A percentile compares a stretch with the other conserved stretches of the same genome.
These are phyloP conservation scores for Canavalia ensiformis DNA, from an alignment of 306 rosid species.

Conservation along the genomic window DNA sequence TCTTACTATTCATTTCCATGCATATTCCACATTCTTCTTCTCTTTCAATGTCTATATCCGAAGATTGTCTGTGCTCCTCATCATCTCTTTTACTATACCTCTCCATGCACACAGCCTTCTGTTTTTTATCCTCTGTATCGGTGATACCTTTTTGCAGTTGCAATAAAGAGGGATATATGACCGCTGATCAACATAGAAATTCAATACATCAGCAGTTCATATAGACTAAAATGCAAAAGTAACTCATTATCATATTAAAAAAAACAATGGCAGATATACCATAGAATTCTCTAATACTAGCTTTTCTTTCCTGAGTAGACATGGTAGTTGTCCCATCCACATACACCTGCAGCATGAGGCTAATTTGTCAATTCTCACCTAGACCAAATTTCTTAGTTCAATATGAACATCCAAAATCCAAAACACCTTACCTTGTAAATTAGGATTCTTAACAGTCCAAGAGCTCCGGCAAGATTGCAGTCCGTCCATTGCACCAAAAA, in stretches of 20 bases:
- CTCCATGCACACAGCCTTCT: slow-evolving; percentile 87
- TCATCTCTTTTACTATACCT: slow-evolving; percentile 83
- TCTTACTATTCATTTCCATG: slow-evolving; percentile 90
- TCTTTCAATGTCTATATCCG: slow-evolving; percentile 84
- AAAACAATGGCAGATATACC: slow-evolving; percentile 57
- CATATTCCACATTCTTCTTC: slow-evolving; percentile 99
- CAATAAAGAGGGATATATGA: slow-evolving; percentile 87
- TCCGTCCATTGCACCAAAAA: slow-evolving; percentile 97
- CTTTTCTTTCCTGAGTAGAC: slow-evolving; percentile 95
- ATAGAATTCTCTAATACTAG: slow-evolving; percentile 93
- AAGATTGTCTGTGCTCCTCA: slow-evolving; percentile 59
- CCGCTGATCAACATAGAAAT: slow-evolving; percentile 62
- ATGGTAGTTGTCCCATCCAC: slow-evolving; percentile 98
- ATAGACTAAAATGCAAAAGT: slow-evolving; percentile 19
- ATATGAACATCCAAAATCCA: slow-evolving; percentile 23
- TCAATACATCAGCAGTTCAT: slow-evolving; percentile 46
- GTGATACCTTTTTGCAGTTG: slow-evolving; percentile 93
- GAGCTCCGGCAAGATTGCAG: slow-evolving; percentile 94
- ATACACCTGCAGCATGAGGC: slow-evolving; percentile 69
- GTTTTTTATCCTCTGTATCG: slow-evolving; percentile 87
- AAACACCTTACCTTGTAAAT: slow-evolving; percentile 79
- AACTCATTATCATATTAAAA: background rate
- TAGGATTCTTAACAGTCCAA: slow-evolving; percentile 88
- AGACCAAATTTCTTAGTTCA: slow-evolving; percentile 42
- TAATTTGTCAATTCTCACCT: slow-evolving; percentile 37